A percentile compares a stretch with the other conserved stretches of the same genome.
phyloP scores from a whole-genome alignment of 441 rosid species.

The Adansonia rubrostipa region DNA sequence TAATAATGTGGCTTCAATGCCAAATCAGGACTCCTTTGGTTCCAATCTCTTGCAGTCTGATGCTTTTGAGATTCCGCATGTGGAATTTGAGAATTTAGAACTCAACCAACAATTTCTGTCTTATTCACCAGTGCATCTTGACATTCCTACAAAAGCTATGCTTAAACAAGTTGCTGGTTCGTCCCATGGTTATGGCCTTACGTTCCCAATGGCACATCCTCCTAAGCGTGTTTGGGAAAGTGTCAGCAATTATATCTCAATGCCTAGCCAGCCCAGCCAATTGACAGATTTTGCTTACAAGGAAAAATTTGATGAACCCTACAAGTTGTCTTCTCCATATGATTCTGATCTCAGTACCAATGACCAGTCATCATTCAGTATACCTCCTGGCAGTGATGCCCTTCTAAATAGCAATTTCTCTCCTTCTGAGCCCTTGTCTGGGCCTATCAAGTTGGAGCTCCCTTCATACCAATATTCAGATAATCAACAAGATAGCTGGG shows the following conservation, averaged over 20 bases:
- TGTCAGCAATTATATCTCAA: constrained; percentile 45
- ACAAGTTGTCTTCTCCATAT: constrained; percentile 52
- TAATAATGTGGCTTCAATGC: constrained; percentile 33
- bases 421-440: constrained; percentile 75
- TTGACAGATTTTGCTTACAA: constrained; percentile 11
- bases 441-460: constrained; percentile 98
- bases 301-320: constrained; percentile 30
- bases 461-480: constrained; percentile 99
- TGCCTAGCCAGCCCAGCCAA: constrained; percentile 22
- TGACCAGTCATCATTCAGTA: constrained; percentile 53
- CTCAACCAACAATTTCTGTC: constrained; percentile 53
- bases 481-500: constrained; percentile 73
- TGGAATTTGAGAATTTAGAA: constrained; percentile 67
- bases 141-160: constrained; percentile 59
- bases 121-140: constrained; percentile 60
- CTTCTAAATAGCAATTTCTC: constrained; percentile 78
- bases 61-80: constrained; percentile 66
- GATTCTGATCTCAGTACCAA: constrained; percentile 55
- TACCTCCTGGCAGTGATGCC: constrained; percentile 74
- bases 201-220: constrained; percentile 52
- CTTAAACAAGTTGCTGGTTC: constrained; percentile 60
- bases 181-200: constrained; percentile 58
- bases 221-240: constrained; percentile 68
- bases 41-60: constrained; percentile 52
- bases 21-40: constrained; percentile 52